phyloP scores from a whole-genome alignment of 208 protist genomes.

The Vickermania ingenoplastis region DNA sequence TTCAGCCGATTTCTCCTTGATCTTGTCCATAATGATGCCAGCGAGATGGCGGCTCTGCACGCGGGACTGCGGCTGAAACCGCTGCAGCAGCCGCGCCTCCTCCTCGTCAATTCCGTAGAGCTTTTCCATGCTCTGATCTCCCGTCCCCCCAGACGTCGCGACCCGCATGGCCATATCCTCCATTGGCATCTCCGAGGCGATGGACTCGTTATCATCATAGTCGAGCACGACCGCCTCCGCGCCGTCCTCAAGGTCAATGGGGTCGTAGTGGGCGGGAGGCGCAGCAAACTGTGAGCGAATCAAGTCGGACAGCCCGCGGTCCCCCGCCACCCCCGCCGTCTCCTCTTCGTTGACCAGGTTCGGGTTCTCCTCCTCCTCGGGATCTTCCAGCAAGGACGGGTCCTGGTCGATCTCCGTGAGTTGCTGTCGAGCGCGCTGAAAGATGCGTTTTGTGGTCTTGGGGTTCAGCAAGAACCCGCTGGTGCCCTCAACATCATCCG shows the following conservation, averaged over 20 bases:
- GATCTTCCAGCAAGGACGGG: slow-evolving; percentile 3
- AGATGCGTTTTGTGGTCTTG: slow-evolving; percentile 65
- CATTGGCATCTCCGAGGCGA: slow-evolving; percentile 66
- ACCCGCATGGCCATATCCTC: slow-evolving; percentile 9
- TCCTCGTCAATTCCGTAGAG: slow-evolving; percentile 86
- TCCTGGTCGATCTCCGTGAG: slow-evolving; percentile 49
- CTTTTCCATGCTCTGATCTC: slow-evolving; percentile 17
- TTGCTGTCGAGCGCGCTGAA: slow-evolving; percentile 63
- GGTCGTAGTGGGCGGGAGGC: slow-evolving; percentile 3
- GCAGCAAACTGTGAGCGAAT: slow-evolving; percentile 11
- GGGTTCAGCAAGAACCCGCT: slow-evolving; percentile 62
- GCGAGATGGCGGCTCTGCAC: slow-evolving; percentile 85
- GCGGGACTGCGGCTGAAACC: slow-evolving; percentile 76
- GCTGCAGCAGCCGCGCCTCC: slow-evolving; percentile 77
- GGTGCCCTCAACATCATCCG: slow-evolving; percentile 13
- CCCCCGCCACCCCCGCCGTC: neutral
- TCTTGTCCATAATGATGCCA: slow-evolving; percentile 89
- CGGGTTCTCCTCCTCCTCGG: slow-evolving; percentile 7
- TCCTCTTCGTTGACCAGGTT: slow-evolving; percentile 6
- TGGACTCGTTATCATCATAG: slow-evolving; percentile 75
- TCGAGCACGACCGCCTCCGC: slow-evolving; percentile 50
- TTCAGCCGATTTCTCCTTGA: slow-evolving; percentile 50
- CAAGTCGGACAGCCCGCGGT: slow-evolving; percentile 11
- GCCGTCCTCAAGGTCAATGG: slow-evolving; percentile 30
- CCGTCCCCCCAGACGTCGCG: slow-evolving; percentile 26